Percentiles rank a stretch among this genome's conserved stretches.
phyloP scores from a whole-genome alignment of 225 moss, liverwort and hornwort species.

The Polytrichum commune region DNA sequence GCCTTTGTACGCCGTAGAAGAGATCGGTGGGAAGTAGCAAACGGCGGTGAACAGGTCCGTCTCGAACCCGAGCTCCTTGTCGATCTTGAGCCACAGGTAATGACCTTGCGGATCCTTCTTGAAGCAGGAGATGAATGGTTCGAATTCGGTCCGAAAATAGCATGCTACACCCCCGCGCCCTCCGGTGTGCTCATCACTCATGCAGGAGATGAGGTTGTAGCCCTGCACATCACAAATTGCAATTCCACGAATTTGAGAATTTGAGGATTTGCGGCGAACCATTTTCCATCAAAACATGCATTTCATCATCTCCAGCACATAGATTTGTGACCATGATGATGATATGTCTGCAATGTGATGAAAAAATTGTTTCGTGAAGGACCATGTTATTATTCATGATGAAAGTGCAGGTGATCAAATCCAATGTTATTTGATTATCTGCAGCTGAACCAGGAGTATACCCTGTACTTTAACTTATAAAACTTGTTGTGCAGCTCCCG shows the following conservation, averaged over 20 bases:
- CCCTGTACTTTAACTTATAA: neutral
- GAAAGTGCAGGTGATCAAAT: too few species aligned
- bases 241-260: neutral
- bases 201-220: constrained; percentile 42
- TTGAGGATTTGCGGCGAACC: neutral
- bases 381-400: neutral
- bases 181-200: constrained; percentile 29
- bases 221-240: constrained; percentile 15
- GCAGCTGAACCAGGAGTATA: too few species aligned
- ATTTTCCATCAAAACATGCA: neutral
- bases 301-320: neutral
- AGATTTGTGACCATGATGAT: neutral
- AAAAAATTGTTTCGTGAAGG: neutral
- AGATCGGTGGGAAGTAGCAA: constrained; percentile 45
- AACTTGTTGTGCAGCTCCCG: neutral
- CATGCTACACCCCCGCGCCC: constrained; percentile 47
- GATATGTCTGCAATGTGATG: neutral
- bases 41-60: constrained; percentile 36
- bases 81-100: constrained; percentile 42
- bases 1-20: constrained; percentile 38
- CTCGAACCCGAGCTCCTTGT: constrained; percentile 39
- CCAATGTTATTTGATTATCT: too few species aligned
- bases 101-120: constrained; percentile 41
- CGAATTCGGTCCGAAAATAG: constrained; percentile 33
- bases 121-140: constrained; percentile 16